Base-by-base conservation (phyloP, 805 yeast species). In the Candida palmyrensis region DNA sequence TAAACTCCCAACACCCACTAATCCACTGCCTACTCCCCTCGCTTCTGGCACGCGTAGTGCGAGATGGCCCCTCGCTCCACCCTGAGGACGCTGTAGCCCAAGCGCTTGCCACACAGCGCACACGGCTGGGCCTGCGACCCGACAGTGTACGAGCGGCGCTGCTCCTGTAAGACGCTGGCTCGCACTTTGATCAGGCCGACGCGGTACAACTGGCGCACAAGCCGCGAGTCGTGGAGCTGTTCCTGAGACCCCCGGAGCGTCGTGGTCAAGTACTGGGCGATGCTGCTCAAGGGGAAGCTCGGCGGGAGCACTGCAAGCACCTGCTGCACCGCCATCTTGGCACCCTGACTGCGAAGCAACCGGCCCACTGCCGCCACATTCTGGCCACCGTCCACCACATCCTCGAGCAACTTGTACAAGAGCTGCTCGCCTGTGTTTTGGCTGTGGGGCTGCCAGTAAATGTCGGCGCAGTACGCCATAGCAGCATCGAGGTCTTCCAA, bases 401-500 rank as follows among this genome's bases (percentile, higher is more conserved):
- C 70, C 26, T 70, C 73, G 18, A 80, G 51, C 15, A 79, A 57
- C 25, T 62, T 66, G 32, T 73, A 73, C n/a, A 82, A 58, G 7
- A 73, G 51, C 4, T 49, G 38, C 18, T 53, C 42, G 2, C 85
- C 83, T 0, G 32, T 33, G n/a, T 45, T 48, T 8, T 52, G 25
- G 29, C 70, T 63, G 2, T 45, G 37, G 2, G 57, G 54, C 26
- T 42, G 49, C 18, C 33, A 37, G 39, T 68, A 73, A 0, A 83
- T 57, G 3, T 60, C 59, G 1, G 70, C 54, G 40, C 92, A 79
- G 45, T 83, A 83, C 3, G 57, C 49, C 39, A 81, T 68, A 0
- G 95, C 83, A n/a, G 63, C 59, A 14, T 55, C 55, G 30, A 74
- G 67, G 47, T 82, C 82, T 3, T 71, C 56, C 28, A 84, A 53